Base-by-base conservation (phyloP, 106 monocot species). In the Phalaenopsis equestris region DNA sequence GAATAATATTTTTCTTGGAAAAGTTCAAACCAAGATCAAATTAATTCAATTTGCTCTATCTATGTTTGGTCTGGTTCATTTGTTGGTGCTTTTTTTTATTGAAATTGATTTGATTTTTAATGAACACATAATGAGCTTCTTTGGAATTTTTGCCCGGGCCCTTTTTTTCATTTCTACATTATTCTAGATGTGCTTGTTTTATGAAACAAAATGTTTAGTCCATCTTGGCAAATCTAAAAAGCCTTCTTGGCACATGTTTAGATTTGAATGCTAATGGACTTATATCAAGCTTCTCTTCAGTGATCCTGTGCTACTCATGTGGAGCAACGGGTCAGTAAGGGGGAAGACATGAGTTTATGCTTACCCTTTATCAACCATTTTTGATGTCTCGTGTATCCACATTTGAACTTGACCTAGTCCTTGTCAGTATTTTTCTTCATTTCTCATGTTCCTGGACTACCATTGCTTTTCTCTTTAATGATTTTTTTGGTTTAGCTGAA, bases 261-360 rank as follows among this genome's bases (percentile, higher is more conserved):
- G 12, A 0, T 70, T 70, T 70, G 70, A 70, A 70, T 70, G 70
- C 70, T 70, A 70, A 70, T 70, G 70, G 70, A 70, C 70, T 70
- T 38, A 70, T 9, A 70, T 70, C 12, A 38, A 70, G 30, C 24
- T 70, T 70, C 70, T 36, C 70, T 70, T 39, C 70, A 37, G 39
- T 11, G 38, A 37, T 12, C 24, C 38, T 70, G 70, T 70, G 1
- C 70, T 70, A 37, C 38, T 30, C 10, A 2, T 70, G 70, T 70
- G 24, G 12, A 70, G 70, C 11, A 12, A 38, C 38, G 36, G 70
- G 7, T 36, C 70, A 70, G 70, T 70, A 70, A 70, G 70, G 70
- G 30, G 70, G 12, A 24, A 11, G 70, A 70, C 70, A 70, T 30
- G n/a, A 21, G 8, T 23, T 64, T 3, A 64, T 64, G 21, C 64